Percentiles rank a stretch among this genome's conserved stretches.
Conservation (phyloP, 2,329 filamentous ascomycete species). For the Diplodia sapinea region DNA sequence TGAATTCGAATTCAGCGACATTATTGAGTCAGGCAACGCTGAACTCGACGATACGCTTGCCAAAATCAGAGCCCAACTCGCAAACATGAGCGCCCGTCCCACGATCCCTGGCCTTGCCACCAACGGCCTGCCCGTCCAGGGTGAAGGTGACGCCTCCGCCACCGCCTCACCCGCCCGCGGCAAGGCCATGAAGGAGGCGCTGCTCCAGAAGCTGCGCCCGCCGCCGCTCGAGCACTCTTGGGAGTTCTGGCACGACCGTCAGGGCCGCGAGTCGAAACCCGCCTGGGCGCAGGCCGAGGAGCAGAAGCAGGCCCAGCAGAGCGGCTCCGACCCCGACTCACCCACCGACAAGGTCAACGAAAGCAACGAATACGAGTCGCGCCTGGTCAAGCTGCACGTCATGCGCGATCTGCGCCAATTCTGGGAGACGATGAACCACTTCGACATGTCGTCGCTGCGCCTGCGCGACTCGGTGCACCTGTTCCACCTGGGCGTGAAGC, state of each 20-base stretch:
- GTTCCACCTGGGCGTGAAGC: constrained; percentile 81
- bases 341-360: constrained; percentile 29
- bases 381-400: constrained; percentile 53
- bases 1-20: too few species aligned
- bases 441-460: constrained; percentile 74
- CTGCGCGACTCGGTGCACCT: constrained; percentile 74
- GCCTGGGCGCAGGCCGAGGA: constrained; percentile 29
- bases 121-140: constrained; percentile 62
- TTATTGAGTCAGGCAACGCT: background rate
- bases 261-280: constrained; percentile 41
- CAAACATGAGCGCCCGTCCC: constrained; percentile 34
- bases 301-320: constrained; percentile 38
- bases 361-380: constrained; percentile 49
- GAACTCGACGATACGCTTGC: background rate
- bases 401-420: constrained; percentile 57
- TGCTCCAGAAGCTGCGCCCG: constrained; percentile 54
- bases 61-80: constrained; percentile 38
- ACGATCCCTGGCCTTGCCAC: constrained; percentile 44
- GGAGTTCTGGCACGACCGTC: constrained; percentile 60
- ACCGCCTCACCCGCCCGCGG: constrained; percentile 75
- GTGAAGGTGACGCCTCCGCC: constrained; percentile 64
- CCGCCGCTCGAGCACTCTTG: constrained; percentile 59
- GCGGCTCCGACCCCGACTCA: constrained; percentile 37
- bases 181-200: constrained; percentile 69
- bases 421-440: constrained; percentile 68